A percentile compares a stretch with the other conserved stretches of the same genome.
These are phyloP conservation scores for Leishmania tarentolae DNA, from an alignment of 208 protist species.

Conservation along the genomic window DNA sequence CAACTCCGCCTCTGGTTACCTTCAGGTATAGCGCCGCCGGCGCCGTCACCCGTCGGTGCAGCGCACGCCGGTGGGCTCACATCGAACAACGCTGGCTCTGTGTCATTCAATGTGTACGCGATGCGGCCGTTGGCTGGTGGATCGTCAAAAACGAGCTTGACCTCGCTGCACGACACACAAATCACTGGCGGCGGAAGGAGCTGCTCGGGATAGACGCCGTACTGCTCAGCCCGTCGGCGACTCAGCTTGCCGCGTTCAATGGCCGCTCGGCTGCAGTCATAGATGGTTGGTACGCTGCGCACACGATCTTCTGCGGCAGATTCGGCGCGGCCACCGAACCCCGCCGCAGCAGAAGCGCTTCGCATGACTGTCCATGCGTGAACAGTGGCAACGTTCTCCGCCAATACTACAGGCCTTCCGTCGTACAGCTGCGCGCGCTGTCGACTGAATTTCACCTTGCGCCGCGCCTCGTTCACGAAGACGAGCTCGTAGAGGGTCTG, in stretches of 20 bases:
- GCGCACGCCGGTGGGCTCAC: constrained; percentile 55
- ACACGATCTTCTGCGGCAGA: constrained; percentile 19
- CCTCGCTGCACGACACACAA: constrained; percentile 72
- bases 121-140: constrained; percentile 62
- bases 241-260: constrained; percentile 41
- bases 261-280: constrained; percentile 60
- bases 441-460: constrained; percentile 64
- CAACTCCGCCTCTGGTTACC: background rate
- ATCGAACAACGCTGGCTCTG: constrained; percentile 63
- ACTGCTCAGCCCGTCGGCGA: constrained; percentile 31
- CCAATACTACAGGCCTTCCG: constrained; percentile 51
- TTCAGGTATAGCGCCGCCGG: background rate
- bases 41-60: constrained; percentile 10
- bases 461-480: constrained; percentile 52
- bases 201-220: constrained; percentile 21
- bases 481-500: constrained; percentile 75
- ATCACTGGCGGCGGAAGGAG: constrained; percentile 73
- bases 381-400: constrained; percentile 64
- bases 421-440: constrained; percentile 44
- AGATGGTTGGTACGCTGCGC: constrained; percentile 70
- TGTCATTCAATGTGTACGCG: constrained; percentile 80
- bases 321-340: background rate
- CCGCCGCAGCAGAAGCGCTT: constrained; percentile 7
- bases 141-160: constrained; percentile 78
- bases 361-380: constrained; percentile 74